Evolutionary conservation across 345 rosid species (phyloP).

Genomic region (Turnera subulata): DNA sequence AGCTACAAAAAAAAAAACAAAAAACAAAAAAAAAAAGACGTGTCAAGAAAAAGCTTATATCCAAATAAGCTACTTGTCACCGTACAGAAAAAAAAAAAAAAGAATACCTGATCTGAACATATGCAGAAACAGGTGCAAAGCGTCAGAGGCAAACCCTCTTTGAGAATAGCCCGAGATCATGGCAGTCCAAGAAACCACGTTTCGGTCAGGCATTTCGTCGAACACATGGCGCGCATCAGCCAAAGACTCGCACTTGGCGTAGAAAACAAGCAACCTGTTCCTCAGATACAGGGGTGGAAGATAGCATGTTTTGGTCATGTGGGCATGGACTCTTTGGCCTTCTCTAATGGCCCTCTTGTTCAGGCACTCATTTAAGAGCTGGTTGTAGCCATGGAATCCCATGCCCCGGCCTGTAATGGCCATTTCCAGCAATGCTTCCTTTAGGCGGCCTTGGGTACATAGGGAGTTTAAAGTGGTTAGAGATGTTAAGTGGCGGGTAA

Average conservation of each 20-base stretch:
- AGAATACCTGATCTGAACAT: slow-evolving; percentile 66
- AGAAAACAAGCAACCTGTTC: slow-evolving; percentile 58
- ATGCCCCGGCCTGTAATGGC: slow-evolving; percentile 47
- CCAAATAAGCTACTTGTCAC: background rate
- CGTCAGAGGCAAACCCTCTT: slow-evolving; percentile 47
- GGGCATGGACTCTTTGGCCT: slow-evolving; percentile 86
- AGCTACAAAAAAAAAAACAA: too few relatives aligned
- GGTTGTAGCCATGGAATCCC: slow-evolving; percentile 53
- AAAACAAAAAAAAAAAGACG: background rate
- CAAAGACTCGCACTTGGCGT: slow-evolving; percentile 43
- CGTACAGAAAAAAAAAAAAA: background rate
- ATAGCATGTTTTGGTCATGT: slow-evolving; percentile 64
- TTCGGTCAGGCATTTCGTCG: slow-evolving; percentile 75
- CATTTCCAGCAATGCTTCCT: slow-evolving; percentile 60
- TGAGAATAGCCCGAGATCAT: slow-evolving; percentile 87
- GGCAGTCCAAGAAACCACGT: slow-evolving; percentile 91
- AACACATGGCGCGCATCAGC: slow-evolving; percentile 60
- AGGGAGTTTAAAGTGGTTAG: slow-evolving; percentile 21
- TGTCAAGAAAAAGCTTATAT: too few relatives aligned
- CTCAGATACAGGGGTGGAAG: slow-evolving; percentile 52
- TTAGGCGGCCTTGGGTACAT: slow-evolving; percentile 42
- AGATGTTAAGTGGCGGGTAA: slow-evolving; percentile 16
- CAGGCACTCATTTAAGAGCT: slow-evolving; percentile 56
- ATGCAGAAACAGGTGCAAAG: slow-evolving; percentile 53
- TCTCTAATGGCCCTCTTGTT: slow-evolving; percentile 51